Evolutionary conservation across 129 eudicot species (phyloP), one percentile per base, ranked within the genome.

Genomic region (Mikania micrantha): DNA sequence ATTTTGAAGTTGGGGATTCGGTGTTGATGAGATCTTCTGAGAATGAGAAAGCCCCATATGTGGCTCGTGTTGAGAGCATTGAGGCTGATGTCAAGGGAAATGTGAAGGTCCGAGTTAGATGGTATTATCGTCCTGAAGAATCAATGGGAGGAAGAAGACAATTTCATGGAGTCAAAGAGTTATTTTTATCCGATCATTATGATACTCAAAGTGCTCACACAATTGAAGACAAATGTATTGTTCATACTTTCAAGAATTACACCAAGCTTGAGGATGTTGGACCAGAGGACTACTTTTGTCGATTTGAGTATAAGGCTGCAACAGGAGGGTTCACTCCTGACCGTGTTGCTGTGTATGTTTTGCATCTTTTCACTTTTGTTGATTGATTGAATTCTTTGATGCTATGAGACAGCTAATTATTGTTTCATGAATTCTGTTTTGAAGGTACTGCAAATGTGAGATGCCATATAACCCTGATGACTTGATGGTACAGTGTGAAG

Each of bases 71-170:
- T 22, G 88, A 88, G 71, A 85, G 64, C 65, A 78, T 84, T 40
- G 84, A 85, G 78, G 74, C 84, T 13, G 91, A 88, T 76, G 76
- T 64, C 28, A 80, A 83, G 67, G 81, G 74, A 57, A 72, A 78
- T 36, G 66, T 85, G 70, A 82, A 66, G 80, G 88, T 88, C n/a
- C 71, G 66, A 22, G 86, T 85, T 35, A 67, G 83, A 73, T 85
- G 91, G 95, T 88, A 82, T 67, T 88, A 88, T 48, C 74, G 91
- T 54, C 91, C 96, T 0, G 91, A 85, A 82, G 89, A 88, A 74
- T 75, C 91, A 0, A 67, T 70, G 11, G 91, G 96, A 50, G 91
- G 96, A 66, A 75, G 96, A 60, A 72, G 83, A 27, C 83, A 73
- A 66, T 88, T 83, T 74, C 91, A 88, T 78, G 96, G 91, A 38